Evolutionary conservation across 805 yeast genomes (phyloP).

Genomic region (Candida yuanshanica): DNA sequence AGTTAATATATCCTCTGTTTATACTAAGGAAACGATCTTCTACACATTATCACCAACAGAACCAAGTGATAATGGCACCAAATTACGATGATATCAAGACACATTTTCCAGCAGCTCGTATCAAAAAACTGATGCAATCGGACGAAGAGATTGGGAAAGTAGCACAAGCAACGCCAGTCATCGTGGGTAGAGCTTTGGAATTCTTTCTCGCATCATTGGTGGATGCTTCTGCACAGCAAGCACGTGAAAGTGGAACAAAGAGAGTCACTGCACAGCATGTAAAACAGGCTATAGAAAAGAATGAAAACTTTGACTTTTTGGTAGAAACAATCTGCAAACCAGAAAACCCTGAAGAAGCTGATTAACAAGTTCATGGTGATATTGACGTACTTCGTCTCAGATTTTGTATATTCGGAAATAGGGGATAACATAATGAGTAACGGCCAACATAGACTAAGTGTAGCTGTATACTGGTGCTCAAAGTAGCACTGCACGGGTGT

Average conservation of each 20-base stretch:
- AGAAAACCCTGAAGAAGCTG: conserved; percentile 10
- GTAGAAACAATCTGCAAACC: conserved; percentile 46
- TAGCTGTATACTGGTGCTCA: no score
- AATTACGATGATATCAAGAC: conserved; percentile 51
- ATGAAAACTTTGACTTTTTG: conserved; percentile 90
- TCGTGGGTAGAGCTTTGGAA: conserved; percentile 92
- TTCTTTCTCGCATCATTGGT: conserved; percentile 86
- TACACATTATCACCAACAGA: no score
- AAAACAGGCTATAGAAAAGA: conserved; percentile 73
- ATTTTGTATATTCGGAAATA: no score
- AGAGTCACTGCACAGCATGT: conserved; percentile 80
- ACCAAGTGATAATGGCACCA: conserved; percentile 11
- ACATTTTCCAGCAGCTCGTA: conserved; percentile 88
- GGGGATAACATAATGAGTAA: no score
- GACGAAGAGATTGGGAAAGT: conserved; percentile 99
- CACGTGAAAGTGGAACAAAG: conserved; percentile 66
- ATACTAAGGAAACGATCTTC: no score
- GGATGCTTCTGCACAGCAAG: conserved; percentile 74
- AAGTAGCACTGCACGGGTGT: no score
- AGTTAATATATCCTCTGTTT: no score
- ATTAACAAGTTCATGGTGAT: neutral
- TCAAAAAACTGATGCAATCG: conserved; percentile 93
- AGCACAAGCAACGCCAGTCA: conserved; percentile 98
- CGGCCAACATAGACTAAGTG: no score
- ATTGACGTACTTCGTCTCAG: no score